Base-by-base conservation (phyloP, 208 protist genomes). In the Wallacemonas sp. region DNA sequence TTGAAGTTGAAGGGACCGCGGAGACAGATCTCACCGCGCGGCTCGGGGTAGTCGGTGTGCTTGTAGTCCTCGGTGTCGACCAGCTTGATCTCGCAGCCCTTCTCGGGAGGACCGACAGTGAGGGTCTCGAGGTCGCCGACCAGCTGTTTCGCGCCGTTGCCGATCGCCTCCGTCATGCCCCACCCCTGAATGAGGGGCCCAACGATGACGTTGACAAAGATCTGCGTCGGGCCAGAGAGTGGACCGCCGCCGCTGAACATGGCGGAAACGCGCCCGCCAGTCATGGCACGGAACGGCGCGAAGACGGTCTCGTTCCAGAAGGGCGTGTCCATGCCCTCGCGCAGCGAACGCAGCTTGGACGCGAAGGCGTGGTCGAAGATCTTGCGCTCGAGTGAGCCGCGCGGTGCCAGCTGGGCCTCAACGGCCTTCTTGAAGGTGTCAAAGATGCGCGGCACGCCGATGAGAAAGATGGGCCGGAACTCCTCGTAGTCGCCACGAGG, bases 401-500 rank as follows among this genome's bases (percentile, higher is more conserved):
- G 49, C 33, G 57, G n/a, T 1, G 69, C 55, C 27, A 92, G 52
- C 60, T 81, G 74, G 0, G 61, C 44, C 57, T 87, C 70, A 14
- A 85, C 61, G 19, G 55, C 68, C 24, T 77, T 66, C 24, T 75
- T 76, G 27, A 92, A 52, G 8, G 66, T 78, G 61, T 89, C 78
- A 32, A 74, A 86, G 32, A 92, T 77, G 36, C 72, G 69, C 27
- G 94, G 90, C 26, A 98, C 94, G 23, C 54, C 87, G 24, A 88
- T 72, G 29, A 97, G 26, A 61, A 91, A 38, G 19, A 76, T 62
- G 2, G 92, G 90, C 32, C 64, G 68, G 70, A 80, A 95, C 69
- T 93, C 88, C 16, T 44, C 44, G 29, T 96, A 70, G 67, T 96
- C 94, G 29, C 92, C 92, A 55, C 87, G 85, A 39, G 90, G 90